phyloP scores from a whole-genome alignment of 768 basidiomycete species.

The Hypholoma sublateritium region DNA sequence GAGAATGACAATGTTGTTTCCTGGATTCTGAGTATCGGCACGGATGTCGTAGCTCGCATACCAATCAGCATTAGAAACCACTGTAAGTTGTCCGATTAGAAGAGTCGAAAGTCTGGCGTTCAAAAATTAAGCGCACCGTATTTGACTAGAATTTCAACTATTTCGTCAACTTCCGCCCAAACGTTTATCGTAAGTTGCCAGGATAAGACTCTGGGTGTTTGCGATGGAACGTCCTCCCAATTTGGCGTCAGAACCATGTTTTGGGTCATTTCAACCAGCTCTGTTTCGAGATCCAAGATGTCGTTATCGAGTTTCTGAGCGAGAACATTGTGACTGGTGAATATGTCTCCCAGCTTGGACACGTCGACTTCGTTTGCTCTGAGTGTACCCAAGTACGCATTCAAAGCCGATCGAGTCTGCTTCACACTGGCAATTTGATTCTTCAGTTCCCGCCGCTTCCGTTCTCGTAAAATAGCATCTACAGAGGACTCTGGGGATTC shows the following conservation, averaged over 20 bases:
- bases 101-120: neutral
- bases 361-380: conserved; percentile 24
- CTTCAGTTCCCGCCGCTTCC: conserved; percentile 14
- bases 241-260: no score
- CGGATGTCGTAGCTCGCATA: conserved; percentile 37
- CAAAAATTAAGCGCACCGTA: neutral
- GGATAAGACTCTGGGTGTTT: neutral
- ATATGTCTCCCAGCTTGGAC: conserved; percentile 19
- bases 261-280: conserved; percentile 16
- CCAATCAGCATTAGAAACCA: conserved; percentile 30
- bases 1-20: conserved; percentile 27
- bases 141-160: conserved; percentile 28
- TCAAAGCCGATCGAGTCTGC: conserved; percentile 21
- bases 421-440: conserved; percentile 26
- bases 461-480: conserved; percentile 13
- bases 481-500: neutral
- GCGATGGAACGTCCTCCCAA: no score
- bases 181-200: conserved; percentile 26
- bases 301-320: conserved; percentile 25
- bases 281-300: conserved; percentile 22
- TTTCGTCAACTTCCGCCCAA: conserved; percentile 28
- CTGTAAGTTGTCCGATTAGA: conserved; percentile 3
- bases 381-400: conserved; percentile 29
- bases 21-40: conserved; percentile 32
- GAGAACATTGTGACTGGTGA: conserved; percentile 24